Conservation (phyloP, 305 asterid genomes). For the Fraxinus paxiana region DNA sequence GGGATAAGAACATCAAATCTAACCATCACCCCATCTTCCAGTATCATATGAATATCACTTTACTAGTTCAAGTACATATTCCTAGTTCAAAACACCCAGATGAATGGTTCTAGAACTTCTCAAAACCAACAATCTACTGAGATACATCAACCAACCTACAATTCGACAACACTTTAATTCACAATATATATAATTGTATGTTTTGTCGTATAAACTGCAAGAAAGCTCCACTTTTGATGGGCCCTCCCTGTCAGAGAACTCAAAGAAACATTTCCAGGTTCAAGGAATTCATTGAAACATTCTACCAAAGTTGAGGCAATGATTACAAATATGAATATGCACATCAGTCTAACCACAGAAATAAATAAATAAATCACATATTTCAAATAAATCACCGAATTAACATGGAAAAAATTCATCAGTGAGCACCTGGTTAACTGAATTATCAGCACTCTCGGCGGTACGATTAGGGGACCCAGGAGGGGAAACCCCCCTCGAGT, state of each 20-base stretch:
- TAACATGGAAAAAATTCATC: not conserved
- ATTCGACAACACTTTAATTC: not conserved
- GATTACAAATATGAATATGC: not conserved
- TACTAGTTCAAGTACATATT: not conserved
- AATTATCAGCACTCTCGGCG: constrained; percentile 38
- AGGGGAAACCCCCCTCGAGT: constrained; percentile 20
- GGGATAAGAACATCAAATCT: not conserved
- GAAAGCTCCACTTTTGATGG: not conserved
- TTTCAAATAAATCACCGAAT: constrained; percentile 10
- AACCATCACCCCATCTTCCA: not conserved
- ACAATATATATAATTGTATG: not conserved
- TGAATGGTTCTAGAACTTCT: constrained; percentile 7
- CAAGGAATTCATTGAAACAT: not conserved
- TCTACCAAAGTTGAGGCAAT: not conserved
- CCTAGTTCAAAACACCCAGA: not conserved
- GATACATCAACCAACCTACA: not conserved
- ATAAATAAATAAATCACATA: not conserved
- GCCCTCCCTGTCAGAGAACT: not conserved
- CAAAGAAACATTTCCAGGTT: not conserved
- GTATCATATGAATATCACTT: constrained; percentile 5
- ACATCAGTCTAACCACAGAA: not conserved
- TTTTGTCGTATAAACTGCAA: not conserved
- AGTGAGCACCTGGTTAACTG: constrained; percentile 47
- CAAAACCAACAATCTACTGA: not conserved
- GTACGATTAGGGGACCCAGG: constrained; percentile 28